These are phyloP conservation scores for Lumnitzera littorea DNA, from an alignment of 345 rosid species.

Conservation along the genomic window DNA sequence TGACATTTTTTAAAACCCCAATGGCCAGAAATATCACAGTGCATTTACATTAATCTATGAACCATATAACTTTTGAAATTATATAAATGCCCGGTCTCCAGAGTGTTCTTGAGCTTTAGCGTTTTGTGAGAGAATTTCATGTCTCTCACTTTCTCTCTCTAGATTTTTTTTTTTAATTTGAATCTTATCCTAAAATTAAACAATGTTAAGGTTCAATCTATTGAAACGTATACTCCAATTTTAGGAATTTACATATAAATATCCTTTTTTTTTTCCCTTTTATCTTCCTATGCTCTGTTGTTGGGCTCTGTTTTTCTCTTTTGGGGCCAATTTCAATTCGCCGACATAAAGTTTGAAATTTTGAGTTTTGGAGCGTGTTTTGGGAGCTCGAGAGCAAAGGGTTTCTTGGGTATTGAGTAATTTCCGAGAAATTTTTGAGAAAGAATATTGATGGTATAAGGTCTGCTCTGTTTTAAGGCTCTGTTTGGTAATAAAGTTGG, in stretches of 20 bases:
- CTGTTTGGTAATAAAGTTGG: slow-evolving; percentile 1
- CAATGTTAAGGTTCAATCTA: neutral
- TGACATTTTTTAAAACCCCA: too few species aligned
- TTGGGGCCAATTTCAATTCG: neutral
- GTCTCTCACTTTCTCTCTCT: neutral
- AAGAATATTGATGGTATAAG: too few species aligned
- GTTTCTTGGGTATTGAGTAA: slow-evolving; percentile 3
- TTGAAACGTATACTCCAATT: neutral
- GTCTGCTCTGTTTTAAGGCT: neutral
- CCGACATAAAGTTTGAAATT: neutral
- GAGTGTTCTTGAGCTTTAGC: slow-evolving; percentile 6
- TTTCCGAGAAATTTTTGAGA: neutral
- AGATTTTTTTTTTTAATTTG: neutral
- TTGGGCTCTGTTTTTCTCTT: neutral
- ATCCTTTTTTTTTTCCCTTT: neutral
- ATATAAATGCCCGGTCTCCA: neutral
- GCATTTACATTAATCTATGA: too few species aligned
- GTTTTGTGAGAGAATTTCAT: neutral
- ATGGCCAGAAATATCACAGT: too few species aligned
- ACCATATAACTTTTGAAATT: neutral
- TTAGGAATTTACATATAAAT: neutral
- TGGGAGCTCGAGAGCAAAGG: neutral
- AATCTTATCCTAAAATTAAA: neutral
- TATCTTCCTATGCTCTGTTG: neutral
- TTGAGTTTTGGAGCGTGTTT: neutral